Conservation (phyloP, 2,329 filamentous ascomycete genomes). For the Monosporascus sp. region DNA sequence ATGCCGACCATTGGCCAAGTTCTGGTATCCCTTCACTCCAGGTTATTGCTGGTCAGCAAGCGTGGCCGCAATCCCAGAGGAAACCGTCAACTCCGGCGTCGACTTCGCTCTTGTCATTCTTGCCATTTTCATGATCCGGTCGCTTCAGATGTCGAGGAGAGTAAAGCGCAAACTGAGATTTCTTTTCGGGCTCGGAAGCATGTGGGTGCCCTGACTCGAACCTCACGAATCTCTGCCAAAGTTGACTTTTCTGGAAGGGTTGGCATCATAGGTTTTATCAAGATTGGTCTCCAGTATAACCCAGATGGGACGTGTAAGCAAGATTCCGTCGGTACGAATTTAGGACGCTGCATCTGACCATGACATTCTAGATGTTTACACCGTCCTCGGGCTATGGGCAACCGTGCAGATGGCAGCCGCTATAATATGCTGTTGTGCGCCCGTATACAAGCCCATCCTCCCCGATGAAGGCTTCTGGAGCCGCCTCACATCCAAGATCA, state of each 20-base stretch:
- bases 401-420: background rate
- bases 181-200: slow-evolving; percentile 10
- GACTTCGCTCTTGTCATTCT: slow-evolving; percentile 16
- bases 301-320: too few relatives aligned
- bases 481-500: slow-evolving; percentile 1
- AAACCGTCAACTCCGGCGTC: slow-evolving; percentile 13
- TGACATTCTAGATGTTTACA: background rate
- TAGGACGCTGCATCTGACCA: too few relatives aligned
- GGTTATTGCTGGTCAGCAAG: slow-evolving; percentile 6
- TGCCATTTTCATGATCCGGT: slow-evolving; percentile 8
- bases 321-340: too few relatives aligned
- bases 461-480: slow-evolving; percentile 1
- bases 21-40: slow-evolving; percentile 4
- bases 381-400: background rate
- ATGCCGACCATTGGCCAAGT: slow-evolving; percentile 11
- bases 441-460: slow-evolving; percentile 5
- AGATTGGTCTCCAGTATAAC: background rate
- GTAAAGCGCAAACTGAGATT: slow-evolving; percentile 12
- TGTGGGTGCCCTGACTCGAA: slow-evolving; percentile 2
- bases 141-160: slow-evolving; percentile 3
- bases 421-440: slow-evolving; percentile 4
- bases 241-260: background rate
- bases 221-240: too few relatives aligned
- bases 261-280: slow-evolving; percentile 16
- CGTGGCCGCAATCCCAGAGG: slow-evolving; percentile 5